Percentiles rank a stretch among this genome's conserved stretches.
Conservation (phyloP, 495 filamentous ascomycete species). For the Trichoderma gamsii region DNA sequence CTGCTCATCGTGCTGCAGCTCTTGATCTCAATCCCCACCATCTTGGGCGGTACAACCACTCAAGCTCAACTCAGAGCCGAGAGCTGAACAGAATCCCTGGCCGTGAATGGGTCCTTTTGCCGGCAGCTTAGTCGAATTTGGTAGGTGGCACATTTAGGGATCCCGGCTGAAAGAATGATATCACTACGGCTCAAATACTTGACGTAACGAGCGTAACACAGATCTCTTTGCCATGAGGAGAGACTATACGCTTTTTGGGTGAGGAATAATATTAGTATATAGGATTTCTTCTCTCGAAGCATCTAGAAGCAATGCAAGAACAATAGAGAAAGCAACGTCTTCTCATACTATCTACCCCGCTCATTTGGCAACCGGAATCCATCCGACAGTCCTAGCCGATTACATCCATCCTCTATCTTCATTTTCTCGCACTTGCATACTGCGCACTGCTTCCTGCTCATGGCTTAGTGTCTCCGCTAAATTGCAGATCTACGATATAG, state of each 20-base stretch:
- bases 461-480: neutral
- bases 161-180: neutral
- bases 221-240: neutral
- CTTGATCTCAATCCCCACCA: neutral
- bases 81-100: neutral
- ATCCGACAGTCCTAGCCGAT: neutral
- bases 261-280: no score
- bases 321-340: neutral
- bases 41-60: neutral
- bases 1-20: neutral
- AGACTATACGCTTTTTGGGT: neutral
- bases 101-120: neutral
- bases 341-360: neutral
- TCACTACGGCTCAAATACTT: no score
- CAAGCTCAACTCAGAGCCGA: neutral
- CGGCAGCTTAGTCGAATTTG: neutral
- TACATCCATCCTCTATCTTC: neutral
- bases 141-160: neutral
- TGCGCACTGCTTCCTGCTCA: constrained; percentile 10
- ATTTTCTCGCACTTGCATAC: neutral
- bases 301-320: neutral
- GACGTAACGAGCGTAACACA: neutral
- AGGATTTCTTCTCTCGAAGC: no score
- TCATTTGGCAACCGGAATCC: neutral
- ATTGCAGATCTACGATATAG: no score